Evolutionary conservation across 495 filamentous ascomycete species (phyloP).

Genomic region (Antarctomyces pellizariae): DNA sequence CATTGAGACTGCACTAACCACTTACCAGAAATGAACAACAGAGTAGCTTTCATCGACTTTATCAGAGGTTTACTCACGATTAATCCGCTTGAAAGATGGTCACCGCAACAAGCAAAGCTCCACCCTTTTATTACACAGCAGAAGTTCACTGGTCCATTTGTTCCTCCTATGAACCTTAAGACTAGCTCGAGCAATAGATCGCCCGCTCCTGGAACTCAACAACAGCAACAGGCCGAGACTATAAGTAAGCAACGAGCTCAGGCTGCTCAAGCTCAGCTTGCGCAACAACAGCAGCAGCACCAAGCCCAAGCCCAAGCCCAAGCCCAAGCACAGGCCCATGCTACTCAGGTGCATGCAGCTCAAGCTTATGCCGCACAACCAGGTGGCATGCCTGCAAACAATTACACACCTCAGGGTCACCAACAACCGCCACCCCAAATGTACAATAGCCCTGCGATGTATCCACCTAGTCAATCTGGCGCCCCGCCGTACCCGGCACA

Average conservation of each 20-base stretch:
- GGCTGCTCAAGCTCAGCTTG: slow-evolving; percentile 18
- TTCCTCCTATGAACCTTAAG: slow-evolving; percentile 94
- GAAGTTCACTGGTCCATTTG: slow-evolving; percentile 86
- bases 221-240: slow-evolving; percentile 85
- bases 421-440: slow-evolving; percentile 30
- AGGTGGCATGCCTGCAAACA: slow-evolving; percentile 13
- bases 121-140: slow-evolving; percentile 98
- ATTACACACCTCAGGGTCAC: slow-evolving; percentile 20
- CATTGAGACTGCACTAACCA: background rate
- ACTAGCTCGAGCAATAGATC: slow-evolving; percentile 61
- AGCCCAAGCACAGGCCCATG: slow-evolving; percentile 24
- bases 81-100: slow-evolving; percentile 93
- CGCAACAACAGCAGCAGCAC: slow-evolving; percentile 18
- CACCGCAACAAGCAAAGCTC: slow-evolving; percentile 87
- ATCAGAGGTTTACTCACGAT: slow-evolving; percentile 87
- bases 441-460: slow-evolving; percentile 57
- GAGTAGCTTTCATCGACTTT: slow-evolving; percentile 97
- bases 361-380: slow-evolving; percentile 15
- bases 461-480: slow-evolving; percentile 45
- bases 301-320: slow-evolving; percentile 40
- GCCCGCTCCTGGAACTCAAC: slow-evolving; percentile 86
- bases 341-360: slow-evolving; percentile 24
- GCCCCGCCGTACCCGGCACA: slow-evolving; percentile 70
- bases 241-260: slow-evolving; percentile 70
- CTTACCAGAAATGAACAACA: slow-evolving; percentile 82